Conservation (phyloP, 73 alveolate genomes). For the Uronychia binucleata region DNA sequence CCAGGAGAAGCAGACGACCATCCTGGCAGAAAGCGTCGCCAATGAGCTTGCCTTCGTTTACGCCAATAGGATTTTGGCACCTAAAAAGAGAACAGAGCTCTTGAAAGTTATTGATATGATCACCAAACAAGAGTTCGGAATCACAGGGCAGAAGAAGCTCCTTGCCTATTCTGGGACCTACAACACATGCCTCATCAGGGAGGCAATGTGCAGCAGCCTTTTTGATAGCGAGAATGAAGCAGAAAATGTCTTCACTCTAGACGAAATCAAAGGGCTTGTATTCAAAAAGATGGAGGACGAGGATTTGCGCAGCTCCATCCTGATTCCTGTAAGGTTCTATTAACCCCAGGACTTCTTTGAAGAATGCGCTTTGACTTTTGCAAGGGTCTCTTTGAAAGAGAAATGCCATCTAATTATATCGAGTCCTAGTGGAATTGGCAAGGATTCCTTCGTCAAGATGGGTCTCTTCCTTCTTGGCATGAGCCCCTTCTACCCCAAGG, state of each 20-base stretch:
- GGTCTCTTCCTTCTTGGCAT: slow-evolving; percentile 31
- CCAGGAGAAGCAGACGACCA: neutral
- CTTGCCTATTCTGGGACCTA: neutral
- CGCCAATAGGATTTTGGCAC: neutral
- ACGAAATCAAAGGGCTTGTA: slow-evolving; percentile 11
- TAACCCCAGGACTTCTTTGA: slow-evolving; percentile 25
- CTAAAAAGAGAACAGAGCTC: neutral
- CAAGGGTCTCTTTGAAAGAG: slow-evolving; percentile 35
- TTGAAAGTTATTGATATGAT: neutral
- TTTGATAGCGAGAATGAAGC: neutral
- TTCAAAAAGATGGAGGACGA: slow-evolving; percentile 24
- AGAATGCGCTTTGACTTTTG: slow-evolving; percentile 19
- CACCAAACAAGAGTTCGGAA: neutral
- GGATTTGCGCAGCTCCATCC: slow-evolving; percentile 16
- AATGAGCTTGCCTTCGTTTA: neutral
- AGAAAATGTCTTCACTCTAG: neutral
- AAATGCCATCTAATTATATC: slow-evolving; percentile 16
- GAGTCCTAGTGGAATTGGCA: slow-evolving; percentile 33
- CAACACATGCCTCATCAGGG: neutral
- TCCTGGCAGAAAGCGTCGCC: neutral
- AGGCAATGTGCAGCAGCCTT: neutral
- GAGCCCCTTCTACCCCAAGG: slow-evolving; percentile 16
- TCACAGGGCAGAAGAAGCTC: neutral
- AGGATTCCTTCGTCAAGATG: slow-evolving; percentile 17
- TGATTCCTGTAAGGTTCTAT: slow-evolving; percentile 31